A percentile compares a stretch with the other conserved stretches of the same genome.
These are phyloP conservation scores for Ramaria rubella DNA, from an alignment of 768 basidiomycete species.

Conservation along the genomic window DNA sequence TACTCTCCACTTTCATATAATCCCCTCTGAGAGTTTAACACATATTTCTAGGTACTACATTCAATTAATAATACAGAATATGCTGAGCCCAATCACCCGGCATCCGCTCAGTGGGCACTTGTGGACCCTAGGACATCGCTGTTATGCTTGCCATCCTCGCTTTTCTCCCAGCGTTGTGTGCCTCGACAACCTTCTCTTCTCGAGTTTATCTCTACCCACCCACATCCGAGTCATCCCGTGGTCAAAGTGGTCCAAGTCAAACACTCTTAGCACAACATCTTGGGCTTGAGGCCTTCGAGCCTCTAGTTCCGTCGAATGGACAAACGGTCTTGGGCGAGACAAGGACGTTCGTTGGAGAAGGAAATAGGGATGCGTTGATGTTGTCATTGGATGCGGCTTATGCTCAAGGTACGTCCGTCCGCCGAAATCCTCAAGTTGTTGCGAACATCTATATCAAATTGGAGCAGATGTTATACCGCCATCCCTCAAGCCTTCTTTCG, in stretches of 20 bases:
- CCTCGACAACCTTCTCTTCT: background rate
- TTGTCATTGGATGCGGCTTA: conserved; percentile 51
- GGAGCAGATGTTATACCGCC: conserved; percentile 50
- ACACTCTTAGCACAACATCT: conserved; percentile 60
- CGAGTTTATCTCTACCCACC: conserved; percentile 55
- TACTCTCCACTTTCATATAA: too few species aligned
- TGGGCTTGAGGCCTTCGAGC: conserved; percentile 61
- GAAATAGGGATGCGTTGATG: conserved; percentile 43
- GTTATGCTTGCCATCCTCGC: background rate
- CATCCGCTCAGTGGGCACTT: too few species aligned
- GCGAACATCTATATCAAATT: background rate
- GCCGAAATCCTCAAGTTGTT: background rate
- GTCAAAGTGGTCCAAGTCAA: conserved; percentile 38
- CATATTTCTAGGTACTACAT: too few species aligned
- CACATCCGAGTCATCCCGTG: conserved; percentile 18
- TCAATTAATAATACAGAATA: too few species aligned
- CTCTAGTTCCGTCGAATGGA: conserved; percentile 30
- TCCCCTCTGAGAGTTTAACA: too few species aligned
- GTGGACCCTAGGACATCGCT: background rate
- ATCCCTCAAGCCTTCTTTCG: conserved; percentile 44
- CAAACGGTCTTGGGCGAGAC: conserved; percentile 20
- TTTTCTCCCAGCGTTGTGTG: background rate
- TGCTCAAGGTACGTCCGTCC: conserved; percentile 40
- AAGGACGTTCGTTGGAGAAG: conserved; percentile 53
- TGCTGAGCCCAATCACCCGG: too few species aligned